Evolutionary conservation across 768 basidiomycete species (phyloP), one percentile per base, ranked within the genome.

Genomic region (Udeniomyces megalosporus): DNA sequence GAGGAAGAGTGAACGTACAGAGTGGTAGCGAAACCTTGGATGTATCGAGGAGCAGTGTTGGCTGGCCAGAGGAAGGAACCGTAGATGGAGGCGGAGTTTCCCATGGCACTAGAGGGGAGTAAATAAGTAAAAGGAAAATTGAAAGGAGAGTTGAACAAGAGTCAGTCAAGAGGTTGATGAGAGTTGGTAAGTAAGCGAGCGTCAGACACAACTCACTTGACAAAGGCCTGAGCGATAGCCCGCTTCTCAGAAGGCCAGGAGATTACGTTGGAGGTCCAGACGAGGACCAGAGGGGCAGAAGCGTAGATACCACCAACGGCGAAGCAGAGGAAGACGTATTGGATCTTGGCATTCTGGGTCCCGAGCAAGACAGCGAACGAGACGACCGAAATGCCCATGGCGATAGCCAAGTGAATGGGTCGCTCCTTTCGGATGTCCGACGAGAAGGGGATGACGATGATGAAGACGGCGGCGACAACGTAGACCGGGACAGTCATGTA

Each of bases 211-310:
- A n/a, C n/a, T n/a, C n/a, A n/a, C n/a, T 74, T 74, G 68, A 72
- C 71, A 26, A 72, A 60, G 7, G 71, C 72, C 55, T 72, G 71
- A 6, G 69, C 65, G 52, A 71, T 70, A 6, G 72, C 72, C 35
- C 72, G 62, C 60, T 72, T 72, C 64, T 72, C 70, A 22, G 71
- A 70, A 0, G 72, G 72, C 49, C 62, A 66, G 8, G 57, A 56
- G 68, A 74, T 67, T 60, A 74, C 64, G 66, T 74, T 74, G 49
- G 71, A 70, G 11, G 72, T 70, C 74, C 73, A 74, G 14, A 69
- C 71, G 42, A 72, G 64, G 17, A 68, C 67, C 32, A 73, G 61
- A 15, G 73, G 69, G 4, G 67, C 67, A 3, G 70, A 55, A 34
- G 71, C 70, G 67, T 74, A 73, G 32, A 73, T 69, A 42, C 66